These are phyloP conservation scores for Eucalyptus dawsonii DNA, from an alignment of 345 rosid species.

Conservation along the genomic window DNA sequence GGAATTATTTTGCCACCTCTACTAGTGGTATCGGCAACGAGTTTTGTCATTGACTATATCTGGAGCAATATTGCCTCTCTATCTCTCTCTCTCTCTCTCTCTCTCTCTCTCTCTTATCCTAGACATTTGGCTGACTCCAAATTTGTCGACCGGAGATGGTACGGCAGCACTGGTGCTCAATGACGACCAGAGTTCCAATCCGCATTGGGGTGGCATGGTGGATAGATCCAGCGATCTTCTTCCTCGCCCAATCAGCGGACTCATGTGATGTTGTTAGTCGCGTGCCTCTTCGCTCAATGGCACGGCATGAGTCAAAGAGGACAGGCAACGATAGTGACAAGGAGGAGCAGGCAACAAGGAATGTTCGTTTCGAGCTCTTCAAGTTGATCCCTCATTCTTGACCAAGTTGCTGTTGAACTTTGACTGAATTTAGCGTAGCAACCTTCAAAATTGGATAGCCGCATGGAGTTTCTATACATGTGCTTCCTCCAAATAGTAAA, in stretches of 20 bases:
- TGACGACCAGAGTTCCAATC: background rate
- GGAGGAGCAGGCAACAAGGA: background rate
- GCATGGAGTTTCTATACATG: background rate
- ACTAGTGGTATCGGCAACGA: too few relatives aligned
- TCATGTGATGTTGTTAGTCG: background rate
- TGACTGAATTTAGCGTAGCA: background rate
- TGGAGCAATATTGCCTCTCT: background rate
- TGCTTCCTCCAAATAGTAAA: background rate
- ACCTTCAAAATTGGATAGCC: background rate
- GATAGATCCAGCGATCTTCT: background rate
- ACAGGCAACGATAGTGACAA: background rate
- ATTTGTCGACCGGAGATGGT: background rate
- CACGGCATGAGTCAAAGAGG: background rate
- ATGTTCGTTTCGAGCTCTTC: background rate
- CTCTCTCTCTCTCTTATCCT: background rate
- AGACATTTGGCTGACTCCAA: background rate
- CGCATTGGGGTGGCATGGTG: background rate
- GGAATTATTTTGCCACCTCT: too few relatives aligned
- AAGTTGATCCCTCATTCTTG: background rate
- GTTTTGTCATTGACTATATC: too few relatives aligned
- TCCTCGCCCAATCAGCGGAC: background rate
- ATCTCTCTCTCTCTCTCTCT: background rate
- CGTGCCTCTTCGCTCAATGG: background rate
- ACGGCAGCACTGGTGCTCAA: background rate
- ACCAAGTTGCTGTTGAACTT: background rate